Evolutionary conservation across 2,329 filamentous ascomycete species (phyloP), one percentile per base, ranked within the genome.

Genomic region (Fusarium graminum): DNA sequence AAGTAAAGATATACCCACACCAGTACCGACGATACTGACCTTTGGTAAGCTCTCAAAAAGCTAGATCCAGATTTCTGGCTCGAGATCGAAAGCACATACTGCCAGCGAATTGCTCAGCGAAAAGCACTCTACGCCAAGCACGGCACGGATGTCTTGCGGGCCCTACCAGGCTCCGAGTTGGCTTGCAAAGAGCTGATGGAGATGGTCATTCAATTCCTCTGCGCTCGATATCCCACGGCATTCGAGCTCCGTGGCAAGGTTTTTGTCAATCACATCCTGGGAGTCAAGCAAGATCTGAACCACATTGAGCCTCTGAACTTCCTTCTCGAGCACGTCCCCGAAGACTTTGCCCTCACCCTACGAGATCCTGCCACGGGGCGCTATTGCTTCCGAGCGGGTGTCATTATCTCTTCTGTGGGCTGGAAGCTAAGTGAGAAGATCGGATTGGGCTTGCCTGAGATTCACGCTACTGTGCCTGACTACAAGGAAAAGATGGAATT

Each of bases 131-230:
- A 88, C 72, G 80, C 79, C 12, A 79, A 88, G 58, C 82, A 94
- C 65, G 88, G 90, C 3, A 81, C 82, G 11, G 78, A 81, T 5
- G 87, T 96, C 3, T 82, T 95, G 2, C 85, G 90, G 55, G 82
- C 83, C 30, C 81, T 94, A 0, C 91, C 92, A 0, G 92, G 92
- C 2, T 90, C 90, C 0, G 91, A 95, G 70, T 80, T 95, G 0
- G 92, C 89, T 0, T 92, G 90, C 74, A 93, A 93, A 74, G 93
- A 97, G 72, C 81, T 95, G 7, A 94, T 95, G 92, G 93, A 97
- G 76, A 93, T 94, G 88, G 85, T 83, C 4, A 69, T 97, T 5
- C 91, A 94, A 67, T 96, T 94, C 68, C 78, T 94, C n/a, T 91
- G 88, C 62, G 83, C 87, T 5, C 84, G 92, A 5, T 96, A 96